Base-by-base conservation (phyloP, 139 green algal genomes). In the Chlamydomonas sp. region DNA sequence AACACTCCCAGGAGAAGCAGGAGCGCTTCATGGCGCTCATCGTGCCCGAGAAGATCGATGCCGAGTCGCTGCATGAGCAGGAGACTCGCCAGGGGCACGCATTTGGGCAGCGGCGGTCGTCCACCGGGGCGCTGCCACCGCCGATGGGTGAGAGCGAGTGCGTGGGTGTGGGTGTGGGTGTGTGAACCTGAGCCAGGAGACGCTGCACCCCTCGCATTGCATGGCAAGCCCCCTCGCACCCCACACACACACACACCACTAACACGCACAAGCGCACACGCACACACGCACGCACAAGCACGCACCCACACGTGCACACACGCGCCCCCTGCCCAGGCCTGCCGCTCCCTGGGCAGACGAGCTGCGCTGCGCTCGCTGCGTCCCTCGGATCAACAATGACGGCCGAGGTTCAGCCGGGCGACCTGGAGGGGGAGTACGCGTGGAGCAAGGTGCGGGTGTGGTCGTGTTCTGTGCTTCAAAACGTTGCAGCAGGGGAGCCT, bases 391-490 rank as follows among this genome's bases (percentile, higher is more conserved):
- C n/a, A n/a, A n/a, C n/a, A n/a, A 20, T 54, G 5, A 57, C 67
- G 54, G 48, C n/a, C 24, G 67, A 72, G 30, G 48, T 72, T 22
- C 49, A 72, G 24, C 58, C 70, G 3, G 34, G 30, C 13, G 38
- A 63, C 22, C 20, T 75, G 39, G 58, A 57, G 29, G 70, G 70
- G 5, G 70, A 75, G 16, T 75, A 75, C 58, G 57, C 43, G 1
- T 75, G 70, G 70, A 48, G 39, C 31, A 69, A 69, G 33, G n/a
- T n/a, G n/a, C n/a, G 62, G 16, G 43, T 54, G n/a, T n/a, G n/a
- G n/a, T n/a, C n/a, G n/a, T n/a, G n/a, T n/a, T n/a, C n/a, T n/a
- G n/a, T n/a, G n/a, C n/a, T n/a, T n/a, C n/a, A n/a, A n/a, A n/a
- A n/a, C n/a, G n/a, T n/a, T n/a, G n/a, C n/a, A n/a, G n/a, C n/a